These are phyloP conservation scores for Trichoderma sp. DNA, from an alignment of 2,329 filamentous ascomycete genomes.

Conservation along the genomic window DNA sequence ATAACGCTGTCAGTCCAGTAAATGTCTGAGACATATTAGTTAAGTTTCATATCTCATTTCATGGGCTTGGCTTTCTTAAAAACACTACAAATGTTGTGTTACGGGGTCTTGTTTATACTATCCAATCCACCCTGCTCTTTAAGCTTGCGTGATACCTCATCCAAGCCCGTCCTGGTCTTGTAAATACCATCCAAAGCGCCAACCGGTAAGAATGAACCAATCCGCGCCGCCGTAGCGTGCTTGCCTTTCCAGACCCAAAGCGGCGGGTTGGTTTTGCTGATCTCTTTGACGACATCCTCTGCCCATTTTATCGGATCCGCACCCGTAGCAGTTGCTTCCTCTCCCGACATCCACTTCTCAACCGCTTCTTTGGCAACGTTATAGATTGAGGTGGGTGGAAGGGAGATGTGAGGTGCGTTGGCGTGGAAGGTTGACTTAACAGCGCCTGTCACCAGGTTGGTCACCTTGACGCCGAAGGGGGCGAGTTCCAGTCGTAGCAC, in stretches of 20 bases:
- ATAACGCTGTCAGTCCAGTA: background rate
- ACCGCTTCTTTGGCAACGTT: constrained; percentile 15
- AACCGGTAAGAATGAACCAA: constrained; percentile 1
- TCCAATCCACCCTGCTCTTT: background rate
- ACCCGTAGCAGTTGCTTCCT: background rate
- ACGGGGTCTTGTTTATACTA: background rate
- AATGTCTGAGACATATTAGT: background rate
- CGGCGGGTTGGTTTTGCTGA: background rate
- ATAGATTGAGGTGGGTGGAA: constrained; percentile 1
- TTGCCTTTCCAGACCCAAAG: constrained; percentile 8
- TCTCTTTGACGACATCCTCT: background rate
- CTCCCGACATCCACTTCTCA: constrained; percentile 15
- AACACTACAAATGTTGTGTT: background rate
- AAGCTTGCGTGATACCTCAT: background rate
- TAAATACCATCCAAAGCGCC: background rate
- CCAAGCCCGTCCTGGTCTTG: background rate
- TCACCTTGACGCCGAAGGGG: constrained; percentile 29
- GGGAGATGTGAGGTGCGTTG: background rate
- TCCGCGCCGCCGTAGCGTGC: background rate
- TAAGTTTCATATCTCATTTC: background rate
- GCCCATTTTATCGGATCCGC: constrained; percentile 5
- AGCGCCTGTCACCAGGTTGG: constrained; percentile 22
- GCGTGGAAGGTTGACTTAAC: constrained; percentile 18
- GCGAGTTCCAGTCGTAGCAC: constrained; percentile 29
- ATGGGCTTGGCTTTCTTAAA: background rate